phyloP scores from a whole-genome alignment of 2,329 filamentous ascomycete genomes.

The Ploettnerulaceae sp. region DNA sequence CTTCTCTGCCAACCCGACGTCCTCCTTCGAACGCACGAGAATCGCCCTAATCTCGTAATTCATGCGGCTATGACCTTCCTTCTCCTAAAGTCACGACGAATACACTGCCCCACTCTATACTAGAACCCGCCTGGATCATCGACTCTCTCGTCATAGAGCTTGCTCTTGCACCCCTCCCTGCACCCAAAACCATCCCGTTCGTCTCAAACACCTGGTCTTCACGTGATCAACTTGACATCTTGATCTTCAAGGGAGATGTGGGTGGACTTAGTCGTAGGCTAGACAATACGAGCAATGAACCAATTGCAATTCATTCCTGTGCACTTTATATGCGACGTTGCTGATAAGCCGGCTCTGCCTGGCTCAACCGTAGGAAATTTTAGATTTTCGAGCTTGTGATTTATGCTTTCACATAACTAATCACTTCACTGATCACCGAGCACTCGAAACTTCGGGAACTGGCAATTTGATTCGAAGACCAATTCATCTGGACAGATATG shows the following conservation, averaged over 20 bases:
- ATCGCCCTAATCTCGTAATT: slow-evolving; percentile 37
- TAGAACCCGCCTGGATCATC: slow-evolving; percentile 19
- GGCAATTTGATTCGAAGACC: too few relatives aligned
- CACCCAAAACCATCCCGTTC: slow-evolving; percentile 21
- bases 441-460: too few relatives aligned
- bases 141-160: slow-evolving; percentile 24
- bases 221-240: slow-evolving; percentile 19
- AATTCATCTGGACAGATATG: too few relatives aligned
- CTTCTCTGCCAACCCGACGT: slow-evolving; percentile 33
- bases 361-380: not conserved
- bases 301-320: too few relatives aligned
- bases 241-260: slow-evolving; percentile 26
- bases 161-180: slow-evolving; percentile 24
- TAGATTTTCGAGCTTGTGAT: too few relatives aligned
- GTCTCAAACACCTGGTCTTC: slow-evolving; percentile 22
- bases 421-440: too few relatives aligned
- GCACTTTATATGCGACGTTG: not conserved
- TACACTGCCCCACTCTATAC: slow-evolving; percentile 18
- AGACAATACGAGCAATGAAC: slow-evolving; percentile 24
- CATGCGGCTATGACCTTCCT: slow-evolving; percentile 35
- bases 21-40: slow-evolving; percentile 35
- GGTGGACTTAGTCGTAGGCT: slow-evolving; percentile 27
- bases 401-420: too few relatives aligned
- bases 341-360: too few relatives aligned
- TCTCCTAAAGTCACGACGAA: slow-evolving; percentile 34